phyloP scores from a whole-genome alignment of 257 asterid species.

The Phtheirospermum japonicum region DNA sequence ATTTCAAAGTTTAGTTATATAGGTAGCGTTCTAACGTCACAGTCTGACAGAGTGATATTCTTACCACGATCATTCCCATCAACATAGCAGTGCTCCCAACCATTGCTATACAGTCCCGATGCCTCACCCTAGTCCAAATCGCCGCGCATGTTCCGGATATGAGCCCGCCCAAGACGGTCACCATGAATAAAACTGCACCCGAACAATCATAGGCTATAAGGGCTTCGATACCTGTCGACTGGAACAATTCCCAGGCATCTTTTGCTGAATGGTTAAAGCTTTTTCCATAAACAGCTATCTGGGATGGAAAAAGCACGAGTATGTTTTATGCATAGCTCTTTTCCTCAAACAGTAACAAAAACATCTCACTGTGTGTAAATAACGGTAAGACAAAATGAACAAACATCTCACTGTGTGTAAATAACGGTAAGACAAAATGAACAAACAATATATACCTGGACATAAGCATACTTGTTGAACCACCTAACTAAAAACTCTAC shows the following conservation, averaged over 20 bases:
- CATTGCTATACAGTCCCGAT: slow-evolving; percentile 76
- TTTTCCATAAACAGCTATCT: slow-evolving; percentile 96
- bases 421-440: neutral
- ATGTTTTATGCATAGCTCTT: neutral
- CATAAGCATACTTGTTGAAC: slow-evolving; percentile 97
- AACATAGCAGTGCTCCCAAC: slow-evolving; percentile 93
- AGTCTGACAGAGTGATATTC: neutral
- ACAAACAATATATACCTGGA: slow-evolving; percentile 60
- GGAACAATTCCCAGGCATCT: slow-evolving; percentile 99
- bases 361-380: neutral
- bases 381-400: neutral
- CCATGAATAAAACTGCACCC: slow-evolving; percentile 93
- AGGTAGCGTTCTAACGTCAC: too few species aligned
- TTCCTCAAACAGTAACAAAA: neutral
- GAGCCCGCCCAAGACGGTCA: slow-evolving; percentile 84
- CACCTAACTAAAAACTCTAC: slow-evolving; percentile 95
- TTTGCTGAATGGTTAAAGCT: slow-evolving; percentile 91
- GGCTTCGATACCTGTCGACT: slow-evolving; percentile 94
- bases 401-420: neutral
- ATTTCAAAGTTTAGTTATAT: too few species aligned
- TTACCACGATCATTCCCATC: slow-evolving; percentile 98
- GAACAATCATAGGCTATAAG: slow-evolving; percentile 95
- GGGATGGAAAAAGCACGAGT: slow-evolving; percentile 18
- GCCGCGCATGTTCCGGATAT: slow-evolving; percentile 84
- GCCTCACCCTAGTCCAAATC: slow-evolving; percentile 68